Evolutionary conservation across 108 stramenopile species (phyloP).

Genomic region (Cyclotella cryptica): DNA sequence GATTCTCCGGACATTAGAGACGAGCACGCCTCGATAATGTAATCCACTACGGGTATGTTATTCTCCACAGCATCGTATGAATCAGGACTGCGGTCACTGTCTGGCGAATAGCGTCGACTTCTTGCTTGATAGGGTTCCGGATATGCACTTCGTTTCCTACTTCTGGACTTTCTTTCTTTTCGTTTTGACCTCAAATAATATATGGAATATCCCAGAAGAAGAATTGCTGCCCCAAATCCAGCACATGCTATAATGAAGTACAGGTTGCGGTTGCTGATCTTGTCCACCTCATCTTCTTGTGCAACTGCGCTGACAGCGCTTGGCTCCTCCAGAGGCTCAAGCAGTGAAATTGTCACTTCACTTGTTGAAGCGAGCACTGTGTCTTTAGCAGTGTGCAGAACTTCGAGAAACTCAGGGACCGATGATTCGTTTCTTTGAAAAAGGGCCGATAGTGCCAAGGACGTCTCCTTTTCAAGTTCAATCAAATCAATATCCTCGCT

Average conservation of each 20-base stretch:
- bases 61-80: background rate
- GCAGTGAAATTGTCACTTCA: background rate
- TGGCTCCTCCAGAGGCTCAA: background rate
- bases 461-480: background rate
- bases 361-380: background rate
- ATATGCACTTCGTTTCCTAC: background rate
- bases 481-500: background rate
- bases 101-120: background rate
- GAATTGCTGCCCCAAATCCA: background rate
- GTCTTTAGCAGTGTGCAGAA: background rate
- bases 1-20: background rate
- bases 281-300: background rate
- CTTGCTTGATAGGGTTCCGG: background rate
- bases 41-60: background rate
- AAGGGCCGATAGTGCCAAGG: background rate
- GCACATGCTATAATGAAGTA: background rate
- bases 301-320: background rate
- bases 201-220: background rate
- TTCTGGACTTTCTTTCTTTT: background rate
- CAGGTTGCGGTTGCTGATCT: background rate
- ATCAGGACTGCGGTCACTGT: background rate
- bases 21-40: background rate
- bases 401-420: background rate
- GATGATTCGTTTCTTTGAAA: background rate
- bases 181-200: background rate